Percentiles rank a stretch among this genome's conserved stretches.
Conservation (phyloP, 2,329 filamentous ascomycete species). For the Lojkania enalia region DNA sequence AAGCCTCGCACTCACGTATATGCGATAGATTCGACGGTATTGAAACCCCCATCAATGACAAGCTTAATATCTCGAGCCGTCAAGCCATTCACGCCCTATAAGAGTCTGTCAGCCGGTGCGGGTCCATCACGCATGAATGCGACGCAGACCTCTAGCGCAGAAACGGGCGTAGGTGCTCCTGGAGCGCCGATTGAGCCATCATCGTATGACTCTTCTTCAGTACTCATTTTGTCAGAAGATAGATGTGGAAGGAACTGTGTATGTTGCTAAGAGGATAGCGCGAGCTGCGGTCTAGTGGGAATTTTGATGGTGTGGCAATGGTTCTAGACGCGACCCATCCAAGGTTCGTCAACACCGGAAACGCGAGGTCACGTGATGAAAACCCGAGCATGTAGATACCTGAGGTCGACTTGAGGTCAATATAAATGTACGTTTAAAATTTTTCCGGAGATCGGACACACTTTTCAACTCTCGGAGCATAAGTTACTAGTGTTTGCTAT, state of each 20-base stretch:
- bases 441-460: too few relatives aligned
- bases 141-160: slow-evolving; percentile 75
- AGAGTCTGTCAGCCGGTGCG: slow-evolving; percentile 13
- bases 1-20: slow-evolving; percentile 68
- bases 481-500: too few relatives aligned
- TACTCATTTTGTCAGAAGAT: slow-evolving; percentile 46
- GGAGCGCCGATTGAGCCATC: slow-evolving; percentile 77
- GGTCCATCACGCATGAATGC: not conserved
- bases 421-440: too few relatives aligned
- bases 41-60: slow-evolving; percentile 86
- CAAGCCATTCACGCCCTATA: slow-evolving; percentile 81
- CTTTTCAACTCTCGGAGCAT: too few relatives aligned
- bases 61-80: slow-evolving; percentile 96
- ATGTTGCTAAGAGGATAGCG: not conserved
- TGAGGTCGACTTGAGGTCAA: too few relatives aligned
- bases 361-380: not conserved
- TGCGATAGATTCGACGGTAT: slow-evolving; percentile 93
- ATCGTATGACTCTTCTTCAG: slow-evolving; percentile 68
- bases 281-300: too few relatives aligned
- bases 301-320: not conserved
- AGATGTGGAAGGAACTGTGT: not conserved
- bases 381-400: too few relatives aligned
- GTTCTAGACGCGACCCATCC: not conserved
- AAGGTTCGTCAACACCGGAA: not conserved
- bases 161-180: slow-evolving; percentile 89